Conservation (phyloP, 352 stramenopile species). For the Phytopythium aichiense region DNA sequence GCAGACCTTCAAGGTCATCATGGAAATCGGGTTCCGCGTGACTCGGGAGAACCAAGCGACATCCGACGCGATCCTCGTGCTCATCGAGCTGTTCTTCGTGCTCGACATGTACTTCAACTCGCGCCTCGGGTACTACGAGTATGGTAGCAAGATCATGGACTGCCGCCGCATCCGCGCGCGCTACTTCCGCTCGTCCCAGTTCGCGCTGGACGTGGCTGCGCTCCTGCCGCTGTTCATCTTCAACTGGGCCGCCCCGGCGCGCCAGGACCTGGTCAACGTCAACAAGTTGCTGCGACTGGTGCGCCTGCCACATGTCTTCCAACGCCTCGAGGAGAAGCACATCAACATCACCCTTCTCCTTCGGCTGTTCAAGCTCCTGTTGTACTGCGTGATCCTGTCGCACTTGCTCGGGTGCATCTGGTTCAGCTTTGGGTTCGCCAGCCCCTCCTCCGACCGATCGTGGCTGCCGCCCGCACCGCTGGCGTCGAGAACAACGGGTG, state of each 20-base stretch:
- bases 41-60: neutral
- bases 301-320: conserved; percentile 14
- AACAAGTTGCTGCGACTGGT: conserved; percentile 55
- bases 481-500: neutral
- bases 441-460: neutral
- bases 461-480: conserved; percentile 14
- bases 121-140: conserved; percentile 54
- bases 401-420: conserved; percentile 56
- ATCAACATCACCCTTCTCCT: conserved; percentile 37
- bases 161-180: conserved; percentile 24
- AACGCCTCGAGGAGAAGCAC: conserved; percentile 36
- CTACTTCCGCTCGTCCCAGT: conserved; percentile 33
- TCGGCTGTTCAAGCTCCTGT: conserved; percentile 41
- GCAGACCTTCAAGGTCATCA: conserved; percentile 35
- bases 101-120: conserved; percentile 45
- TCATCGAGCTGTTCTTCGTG: conserved; percentile 40
- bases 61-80: conserved; percentile 21
- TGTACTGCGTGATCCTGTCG: conserved; percentile 36
- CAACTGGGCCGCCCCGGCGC: conserved; percentile 34
- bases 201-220: conserved; percentile 29
- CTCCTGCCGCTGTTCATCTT: conserved; percentile 38
- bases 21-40: conserved; percentile 26
- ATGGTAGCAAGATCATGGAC: conserved; percentile 71
- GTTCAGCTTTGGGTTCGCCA: conserved; percentile 42
- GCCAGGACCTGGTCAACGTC: conserved; percentile 34